Evolutionary conservation across 805 yeast species (phyloP), one percentile per base, ranked within the genome.

Genomic region (Saturnispora zaruensis): DNA sequence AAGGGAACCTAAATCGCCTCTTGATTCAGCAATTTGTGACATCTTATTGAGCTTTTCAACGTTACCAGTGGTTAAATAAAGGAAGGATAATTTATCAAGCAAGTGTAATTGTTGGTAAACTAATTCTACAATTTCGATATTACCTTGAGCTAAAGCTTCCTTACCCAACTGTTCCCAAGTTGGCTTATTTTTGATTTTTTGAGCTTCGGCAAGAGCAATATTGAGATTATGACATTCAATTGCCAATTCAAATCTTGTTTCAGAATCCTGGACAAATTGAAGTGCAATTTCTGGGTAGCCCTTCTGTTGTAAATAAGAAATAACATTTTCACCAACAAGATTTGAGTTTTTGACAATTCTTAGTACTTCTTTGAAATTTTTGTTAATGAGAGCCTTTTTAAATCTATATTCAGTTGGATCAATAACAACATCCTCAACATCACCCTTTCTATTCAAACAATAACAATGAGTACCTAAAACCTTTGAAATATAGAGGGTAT

Each of bases 401-500:
- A 93, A 93, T 61, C 97, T 79, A 72, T 87, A 93, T 71, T 93
- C 99, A 32, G 98, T 91, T 38, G 98, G 96, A 65, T 93, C 99
- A 58, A 95, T 88, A 28, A 73, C 65, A 49, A 89, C 66, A 41
- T 78, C 76, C 64, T 87, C 90, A 49, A 88, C 90, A 60, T 81
- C 82, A 51, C 97, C 97, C 20, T 75, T 77, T 65, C 99, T 82
- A 66, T 79, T 85, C 63, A 93, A 77, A 57, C 96, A 84, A 69
- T 78, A 88, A 34, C 90, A 85, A 49, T 76, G 76, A 55, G 77
- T 75, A 32, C 87, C 90, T 50, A 75, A 65, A 41, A 85, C 91
- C 63, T 76, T 81, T 38, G 82, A 77, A 53, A 91, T 78, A 67
- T 93, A 93, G 57, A 90, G 69, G 11, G 98, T 90, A 62, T 85